phyloP scores from a whole-genome alignment of 305 asterid genomes.

The Solanum aculeatissimum region DNA sequence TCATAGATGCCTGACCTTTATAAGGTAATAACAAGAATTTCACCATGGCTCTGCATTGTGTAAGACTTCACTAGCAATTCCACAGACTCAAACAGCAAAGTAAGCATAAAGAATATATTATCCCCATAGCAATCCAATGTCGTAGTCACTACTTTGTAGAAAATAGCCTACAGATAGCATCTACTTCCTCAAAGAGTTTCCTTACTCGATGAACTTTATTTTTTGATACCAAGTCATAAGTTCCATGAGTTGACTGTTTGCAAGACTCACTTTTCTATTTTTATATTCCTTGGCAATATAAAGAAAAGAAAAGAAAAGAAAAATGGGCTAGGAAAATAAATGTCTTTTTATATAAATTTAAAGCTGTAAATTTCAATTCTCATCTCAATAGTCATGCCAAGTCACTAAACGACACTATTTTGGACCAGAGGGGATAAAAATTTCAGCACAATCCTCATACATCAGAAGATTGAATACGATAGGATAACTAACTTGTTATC shows the following conservation, averaged over 20 bases:
- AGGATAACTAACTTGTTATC: slow-evolving; percentile 12
- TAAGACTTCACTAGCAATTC: neutral
- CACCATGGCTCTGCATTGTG: neutral
- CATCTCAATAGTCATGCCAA: neutral
- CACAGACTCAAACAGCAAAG: neutral
- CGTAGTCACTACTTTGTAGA: neutral
- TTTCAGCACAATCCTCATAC: neutral
- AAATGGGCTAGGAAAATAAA: neutral
- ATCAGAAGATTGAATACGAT: neutral
- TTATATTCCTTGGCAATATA: neutral
- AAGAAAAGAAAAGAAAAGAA: neutral
- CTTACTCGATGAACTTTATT: neutral
- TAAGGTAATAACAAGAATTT: neutral
- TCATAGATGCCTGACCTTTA: neutral
- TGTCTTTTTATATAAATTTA: neutral
- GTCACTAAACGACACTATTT: neutral
- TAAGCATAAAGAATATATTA: neutral
- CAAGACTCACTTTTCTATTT: neutral
- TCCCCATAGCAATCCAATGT: neutral
- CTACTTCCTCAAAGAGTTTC: neutral
- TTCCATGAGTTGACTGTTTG: neutral
- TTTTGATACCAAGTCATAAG: neutral
- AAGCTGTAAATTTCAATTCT: neutral
- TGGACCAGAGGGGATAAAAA: neutral
- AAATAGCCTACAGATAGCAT: neutral